These are phyloP conservation scores for Sporothrix schenckii DNA, from an alignment of 2,329 filamentous ascomycete species.

Conservation along the genomic window DNA sequence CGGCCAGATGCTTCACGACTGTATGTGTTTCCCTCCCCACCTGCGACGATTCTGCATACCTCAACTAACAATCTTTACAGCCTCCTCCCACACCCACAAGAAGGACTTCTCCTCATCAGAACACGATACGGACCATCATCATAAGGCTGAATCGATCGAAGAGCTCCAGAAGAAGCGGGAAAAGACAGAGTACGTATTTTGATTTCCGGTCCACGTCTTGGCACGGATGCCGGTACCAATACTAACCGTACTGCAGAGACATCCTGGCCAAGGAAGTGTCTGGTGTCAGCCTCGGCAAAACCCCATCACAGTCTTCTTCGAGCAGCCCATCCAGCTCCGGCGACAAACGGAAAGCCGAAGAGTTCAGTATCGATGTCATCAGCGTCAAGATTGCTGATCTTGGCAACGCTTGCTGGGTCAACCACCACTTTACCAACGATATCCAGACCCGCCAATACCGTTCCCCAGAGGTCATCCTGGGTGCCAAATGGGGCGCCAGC, in stretches of 20 bases:
- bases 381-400: conserved; percentile 99
- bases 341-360: conserved; percentile 64
- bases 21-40: conserved; percentile 24
- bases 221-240: not conserved
- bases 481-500: conserved; percentile 98
- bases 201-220: not conserved
- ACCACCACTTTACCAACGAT: conserved; percentile 98
- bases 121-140: conserved; percentile 46
- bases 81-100: conserved; percentile 21
- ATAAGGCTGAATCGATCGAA: conserved; percentile 46
- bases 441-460: conserved; percentile 98
- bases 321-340: conserved; percentile 49
- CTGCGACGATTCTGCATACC: not conserved
- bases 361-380: conserved; percentile 69
- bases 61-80: not conserved
- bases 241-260: conserved; percentile 59
- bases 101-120: conserved; percentile 36
- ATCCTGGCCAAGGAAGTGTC: conserved; percentile 90
- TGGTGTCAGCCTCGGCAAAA: conserved; percentile 88
- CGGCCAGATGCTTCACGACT: conserved; percentile 78
- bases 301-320: conserved; percentile 39
- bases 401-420: conserved; percentile 98
- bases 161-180: conserved; percentile 82
- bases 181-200: conserved; percentile 78
- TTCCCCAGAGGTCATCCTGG: conserved; percentile 94